Base-by-base conservation (phyloP, 306 rosid genomes). In the Prunus mume region DNA sequence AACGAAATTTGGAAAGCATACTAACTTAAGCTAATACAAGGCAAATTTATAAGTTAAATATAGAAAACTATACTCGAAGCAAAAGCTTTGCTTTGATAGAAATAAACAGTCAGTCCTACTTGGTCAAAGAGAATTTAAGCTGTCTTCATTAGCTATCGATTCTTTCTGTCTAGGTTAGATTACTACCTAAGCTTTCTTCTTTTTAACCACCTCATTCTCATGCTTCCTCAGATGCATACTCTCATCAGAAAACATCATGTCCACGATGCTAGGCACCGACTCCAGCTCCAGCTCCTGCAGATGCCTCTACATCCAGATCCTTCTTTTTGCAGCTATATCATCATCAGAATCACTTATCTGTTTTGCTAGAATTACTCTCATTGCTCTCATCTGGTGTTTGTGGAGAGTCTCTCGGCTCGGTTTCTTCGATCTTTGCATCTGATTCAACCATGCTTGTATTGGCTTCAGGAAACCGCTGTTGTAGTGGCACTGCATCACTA, bases 401-500 rank as follows among this genome's bases (percentile, higher is more conserved):
- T 62, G 68, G 57, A 38, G 85, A 86, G 5, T 83, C 80, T 9
- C 52, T 87, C 3, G 50, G 83, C 69, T 84, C 91, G 0, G 82
- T 46, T 64, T 86, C 96, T 41, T 88, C 86, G 13, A 71, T 27
- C 78, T 84, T 88, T 3, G 75, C 38, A 72, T 83, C 89, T 6
- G 80, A 85, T 68, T 85, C 91, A 55, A 69, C 52, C 82, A 78
- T 69, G n/a, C 79, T 83, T 5, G 78, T 32, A 38, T 81, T 87
- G 6, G 73, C 82, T 24, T 77, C 88, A 0, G 97, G 99, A 69
- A 82, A 86, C 56, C 88, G 82, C 65, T 90, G 96, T 51, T 81
- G 97, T 27, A 90, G 85, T 4, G 97, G 99, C 65, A 89, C 84
- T 2, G 92, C 97, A 66, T 95, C 87, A 32, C 89, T 89, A 74